phyloP scores from a whole-genome alignment of 257 asterid species.

The Rauvolfia tetraphylla region DNA sequence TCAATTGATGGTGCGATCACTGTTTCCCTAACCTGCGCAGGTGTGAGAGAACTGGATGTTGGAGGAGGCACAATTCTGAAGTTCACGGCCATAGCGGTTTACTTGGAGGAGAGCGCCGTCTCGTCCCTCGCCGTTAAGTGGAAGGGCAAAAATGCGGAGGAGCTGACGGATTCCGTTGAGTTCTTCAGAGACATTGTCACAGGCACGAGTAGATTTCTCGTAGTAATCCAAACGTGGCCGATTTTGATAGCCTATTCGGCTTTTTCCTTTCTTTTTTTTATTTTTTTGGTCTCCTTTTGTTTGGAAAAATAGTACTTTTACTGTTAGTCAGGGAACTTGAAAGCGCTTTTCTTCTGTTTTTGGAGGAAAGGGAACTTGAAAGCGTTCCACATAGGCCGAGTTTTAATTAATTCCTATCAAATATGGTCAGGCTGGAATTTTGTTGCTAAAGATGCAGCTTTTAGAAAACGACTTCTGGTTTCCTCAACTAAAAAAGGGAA shows the following conservation, averaged over 20 bases:
- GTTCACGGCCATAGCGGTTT: slow-evolving; percentile 81
- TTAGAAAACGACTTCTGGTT: too few relatives aligned
- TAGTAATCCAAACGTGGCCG: too few relatives aligned
- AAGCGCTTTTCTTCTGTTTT: too few relatives aligned
- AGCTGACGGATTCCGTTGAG: slow-evolving; percentile 55
- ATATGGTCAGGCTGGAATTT: too few relatives aligned
- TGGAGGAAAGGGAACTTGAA: too few relatives aligned
- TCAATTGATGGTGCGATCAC: too few relatives aligned
- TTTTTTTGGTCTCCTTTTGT: too few relatives aligned
- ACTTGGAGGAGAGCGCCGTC: slow-evolving; percentile 57
- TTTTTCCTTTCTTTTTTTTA: not conserved
- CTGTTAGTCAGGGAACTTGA: too few relatives aligned
- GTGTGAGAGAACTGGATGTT: slow-evolving; percentile 68
- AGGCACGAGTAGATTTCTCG: slow-evolving; percentile 31
- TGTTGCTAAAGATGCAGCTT: too few relatives aligned
- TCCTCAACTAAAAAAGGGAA: too few relatives aligned
- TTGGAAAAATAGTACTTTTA: not conserved
- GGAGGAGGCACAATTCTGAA: slow-evolving; percentile 59
- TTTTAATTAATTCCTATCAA: too few relatives aligned
- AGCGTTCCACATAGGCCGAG: not conserved
- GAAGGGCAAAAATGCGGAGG: slow-evolving; percentile 67
- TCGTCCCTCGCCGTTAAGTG: slow-evolving; percentile 63
- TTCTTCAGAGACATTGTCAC: slow-evolving; percentile 66
- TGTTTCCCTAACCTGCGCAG: slow-evolving; percentile 39
- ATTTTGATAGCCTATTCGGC: not conserved